A percentile compares a stretch with the other conserved stretches of the same genome.
phyloP scores from a whole-genome alignment of 768 basidiomycete species.

The Cyclocybe cylindracea region DNA sequence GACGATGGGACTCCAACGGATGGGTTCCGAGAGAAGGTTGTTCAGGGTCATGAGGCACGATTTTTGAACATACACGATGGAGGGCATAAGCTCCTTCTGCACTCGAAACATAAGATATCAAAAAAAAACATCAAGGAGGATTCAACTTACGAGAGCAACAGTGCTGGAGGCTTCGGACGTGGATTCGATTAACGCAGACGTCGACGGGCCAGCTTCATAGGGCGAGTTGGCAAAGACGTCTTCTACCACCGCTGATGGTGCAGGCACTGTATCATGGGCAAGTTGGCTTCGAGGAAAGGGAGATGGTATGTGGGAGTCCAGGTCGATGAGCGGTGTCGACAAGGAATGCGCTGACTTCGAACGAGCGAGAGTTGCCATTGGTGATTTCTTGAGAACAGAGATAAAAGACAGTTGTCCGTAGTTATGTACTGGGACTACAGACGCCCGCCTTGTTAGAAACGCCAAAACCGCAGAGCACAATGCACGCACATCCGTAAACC shows the following conservation, averaged over 20 bases:
- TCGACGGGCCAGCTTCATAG: conserved; percentile 12
- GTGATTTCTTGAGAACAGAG: not conserved
- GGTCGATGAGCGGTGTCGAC: conserved; percentile 16
- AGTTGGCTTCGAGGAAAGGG: conserved; percentile 42
- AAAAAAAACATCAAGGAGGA: conserved; percentile 3
- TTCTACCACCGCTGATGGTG: conserved; percentile 6
- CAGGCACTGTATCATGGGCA: conserved; percentile 12
- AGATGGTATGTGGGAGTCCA: conserved; percentile 35
- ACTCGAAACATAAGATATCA: conserved; percentile 6
- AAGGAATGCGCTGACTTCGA: conserved; percentile 24
- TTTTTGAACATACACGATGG: conserved; percentile 71
- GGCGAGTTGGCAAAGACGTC: conserved; percentile 1
- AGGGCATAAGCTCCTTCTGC: conserved; percentile 66
- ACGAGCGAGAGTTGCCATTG: conserved; percentile 43
- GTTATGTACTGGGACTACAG: too few relatives aligned
- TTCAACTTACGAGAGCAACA: conserved; percentile 21
- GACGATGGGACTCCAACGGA: conserved; percentile 53
- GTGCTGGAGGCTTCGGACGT: conserved; percentile 8
- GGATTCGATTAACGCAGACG: conserved; percentile 4
- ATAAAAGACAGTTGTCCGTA: not conserved
- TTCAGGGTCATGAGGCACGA: conserved; percentile 77
- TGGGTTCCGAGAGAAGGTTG: conserved; percentile 59
- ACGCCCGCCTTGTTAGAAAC: too few relatives aligned
- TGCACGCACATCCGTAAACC: too few relatives aligned
- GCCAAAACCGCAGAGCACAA: too few relatives aligned